phyloP scores from a whole-genome alignment of 352 stramenopile genomes.

The Pseudoperonospora humuli region DNA sequence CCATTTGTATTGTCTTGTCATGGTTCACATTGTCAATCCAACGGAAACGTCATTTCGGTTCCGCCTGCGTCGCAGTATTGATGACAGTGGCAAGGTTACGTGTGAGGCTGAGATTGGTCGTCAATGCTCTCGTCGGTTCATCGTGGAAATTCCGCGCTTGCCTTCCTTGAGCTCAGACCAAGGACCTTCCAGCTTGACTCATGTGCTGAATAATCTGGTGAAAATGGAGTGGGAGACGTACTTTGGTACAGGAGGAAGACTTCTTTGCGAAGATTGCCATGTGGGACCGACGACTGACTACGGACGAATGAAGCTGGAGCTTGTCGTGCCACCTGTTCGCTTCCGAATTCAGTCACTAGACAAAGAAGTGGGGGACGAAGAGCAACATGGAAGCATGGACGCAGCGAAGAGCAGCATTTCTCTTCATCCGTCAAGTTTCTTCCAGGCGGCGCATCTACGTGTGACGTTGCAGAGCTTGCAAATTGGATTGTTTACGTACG shows the following conservation, averaged over 20 bases:
- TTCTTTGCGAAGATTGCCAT: conserved; percentile 20
- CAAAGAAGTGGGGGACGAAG: neutral
- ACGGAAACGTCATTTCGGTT: conserved; percentile 65
- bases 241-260: conserved; percentile 32
- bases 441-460: conserved; percentile 13
- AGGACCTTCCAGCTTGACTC: conserved; percentile 8
- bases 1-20: conserved; percentile 36
- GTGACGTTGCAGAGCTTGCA: conserved; percentile 6
- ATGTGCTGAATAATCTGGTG: conserved; percentile 31
- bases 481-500: conserved; percentile 18
- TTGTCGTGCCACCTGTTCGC: conserved; percentile 24
- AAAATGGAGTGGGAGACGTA: conserved; percentile 50
- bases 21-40: conserved; percentile 56
- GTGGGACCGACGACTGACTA: conserved; percentile 7
- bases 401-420: conserved; percentile 6
- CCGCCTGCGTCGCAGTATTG: conserved; percentile 17
- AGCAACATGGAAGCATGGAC: conserved; percentile 6
- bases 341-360: conserved; percentile 22
- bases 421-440: conserved; percentile 15
- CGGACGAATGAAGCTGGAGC: conserved; percentile 16
- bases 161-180: neutral
- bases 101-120: conserved; percentile 41
- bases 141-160: conserved; percentile 35
- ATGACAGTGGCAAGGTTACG: conserved; percentile 2
- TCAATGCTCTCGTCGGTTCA: conserved; percentile 37